Conservation (phyloP, 2,329 filamentous ascomycete species). For the Colletotrichum australisinense region DNA sequence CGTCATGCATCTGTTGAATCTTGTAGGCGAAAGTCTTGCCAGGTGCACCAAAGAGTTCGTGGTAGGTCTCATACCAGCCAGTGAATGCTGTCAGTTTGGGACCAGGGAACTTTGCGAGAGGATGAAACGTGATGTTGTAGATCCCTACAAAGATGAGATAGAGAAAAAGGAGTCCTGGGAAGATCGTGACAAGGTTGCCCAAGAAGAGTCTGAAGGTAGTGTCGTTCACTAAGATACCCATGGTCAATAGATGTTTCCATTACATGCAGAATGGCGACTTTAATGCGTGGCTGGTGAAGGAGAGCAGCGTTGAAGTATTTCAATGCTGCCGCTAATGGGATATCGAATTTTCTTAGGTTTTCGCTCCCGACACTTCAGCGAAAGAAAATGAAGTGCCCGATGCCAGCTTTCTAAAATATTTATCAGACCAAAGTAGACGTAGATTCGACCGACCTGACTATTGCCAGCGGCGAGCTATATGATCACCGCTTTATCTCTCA, state of each 20-base stretch:
- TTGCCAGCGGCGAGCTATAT: no score
- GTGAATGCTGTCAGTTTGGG: constrained; percentile 46
- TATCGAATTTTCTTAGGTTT: no score
- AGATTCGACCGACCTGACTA: no score
- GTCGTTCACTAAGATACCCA: background rate
- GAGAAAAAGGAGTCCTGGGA: background rate
- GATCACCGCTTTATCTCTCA: no score
- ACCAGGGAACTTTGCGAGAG: constrained; percentile 44
- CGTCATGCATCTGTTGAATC: constrained; percentile 26
- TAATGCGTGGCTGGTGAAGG: no score
- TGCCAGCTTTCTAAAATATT: no score
- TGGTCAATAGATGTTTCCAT: background rate
- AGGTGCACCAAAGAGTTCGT: constrained; percentile 38
- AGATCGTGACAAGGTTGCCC: background rate
- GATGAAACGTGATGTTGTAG: constrained; percentile 25
- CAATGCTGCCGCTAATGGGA: no score
- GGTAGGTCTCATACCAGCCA: constrained; percentile 46
- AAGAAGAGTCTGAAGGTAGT: background rate
- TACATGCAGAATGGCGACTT: no score
- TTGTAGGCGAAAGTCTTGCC: constrained; percentile 12
- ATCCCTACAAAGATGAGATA: background rate
- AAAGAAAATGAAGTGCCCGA: no score
- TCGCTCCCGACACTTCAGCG: no score
- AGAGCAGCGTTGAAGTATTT: no score
- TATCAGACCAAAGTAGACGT: no score